Evolutionary conservation across 345 rosid genomes (phyloP), one percentile per base, ranked within the genome.

Genomic region (Eucalyptus sp.): DNA sequence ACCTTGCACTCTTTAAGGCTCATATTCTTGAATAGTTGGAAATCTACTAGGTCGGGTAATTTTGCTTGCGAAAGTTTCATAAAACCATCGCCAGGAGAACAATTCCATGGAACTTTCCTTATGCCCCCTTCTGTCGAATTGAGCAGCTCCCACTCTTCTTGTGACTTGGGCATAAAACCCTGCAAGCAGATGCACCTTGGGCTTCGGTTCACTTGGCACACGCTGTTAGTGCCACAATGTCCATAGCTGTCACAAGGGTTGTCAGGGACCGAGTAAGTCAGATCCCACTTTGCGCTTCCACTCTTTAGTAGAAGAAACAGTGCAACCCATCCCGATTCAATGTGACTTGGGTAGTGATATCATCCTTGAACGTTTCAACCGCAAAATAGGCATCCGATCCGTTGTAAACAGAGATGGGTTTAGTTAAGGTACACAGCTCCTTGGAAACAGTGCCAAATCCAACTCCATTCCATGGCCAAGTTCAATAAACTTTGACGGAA

Each of bases 381-480:
- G 90, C 90, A 89, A 87, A 91, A 79, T 89, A 91, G 9, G 87
- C 86, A 51, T 87, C 92, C 0, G 88, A 56, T 60, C 54, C 56
- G 10, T 86, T 71, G 1, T 89, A 49, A 12, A 90, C 62, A 80
- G 88, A 88, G 79, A 29, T 12, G 68, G 91, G 84, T 22, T 29
- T 86, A 8, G 88, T 86, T 51, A 18, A 92, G 89, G 24, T 60
- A n/a, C 41, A 41, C 41, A 41, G 41, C 41, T 41, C 41, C 41
- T 41, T 41, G 41, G 41, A 41, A 41, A 41, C 41, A 41, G 41
- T 41, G 41, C 41, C 41, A 41, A 41, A 41, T 41, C 41, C 41
- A 24, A 56, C 15, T 27, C 94, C 95, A 85, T 92, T 92, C 94
- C 94, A 94, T 3, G 93, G 85, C 17, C 92, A 92, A 12, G 62